These are phyloP conservation scores for Eucalyptus tenuipes DNA, from an alignment of 345 rosid genomes.

Conservation along the genomic window DNA sequence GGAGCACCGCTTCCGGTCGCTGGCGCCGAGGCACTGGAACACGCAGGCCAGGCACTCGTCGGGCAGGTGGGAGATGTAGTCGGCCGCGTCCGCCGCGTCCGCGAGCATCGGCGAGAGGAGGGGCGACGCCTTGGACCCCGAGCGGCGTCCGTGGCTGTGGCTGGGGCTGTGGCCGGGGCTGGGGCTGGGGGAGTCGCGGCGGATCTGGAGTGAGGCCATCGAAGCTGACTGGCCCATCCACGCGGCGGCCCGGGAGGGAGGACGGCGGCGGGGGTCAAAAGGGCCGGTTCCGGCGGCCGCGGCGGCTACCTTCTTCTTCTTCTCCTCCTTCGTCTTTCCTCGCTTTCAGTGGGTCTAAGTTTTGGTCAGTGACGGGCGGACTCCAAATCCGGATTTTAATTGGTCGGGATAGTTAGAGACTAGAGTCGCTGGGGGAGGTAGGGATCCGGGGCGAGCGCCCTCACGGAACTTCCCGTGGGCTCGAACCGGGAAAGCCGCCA, in stretches of 20 bases:
- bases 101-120: conserved; percentile 10
- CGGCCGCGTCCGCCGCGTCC: conserved; percentile 7
- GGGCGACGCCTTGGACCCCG: conserved; percentile 11
- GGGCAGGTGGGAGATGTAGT: conserved; percentile 52
- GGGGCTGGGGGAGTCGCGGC: conserved; percentile 18
- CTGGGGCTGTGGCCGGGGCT: conserved; percentile 10
- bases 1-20: conserved; percentile 59
- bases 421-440: background rate
- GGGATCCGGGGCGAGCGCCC: background rate
- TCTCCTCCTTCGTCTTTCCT: background rate
- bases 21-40: conserved; percentile 51
- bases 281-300: background rate
- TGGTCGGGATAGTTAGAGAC: background rate
- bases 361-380: conserved; percentile 24
- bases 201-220: conserved; percentile 30
- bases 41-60: conserved; percentile 78
- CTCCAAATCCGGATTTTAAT: conserved; percentile 23
- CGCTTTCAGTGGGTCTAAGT: background rate
- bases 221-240: conserved; percentile 80
- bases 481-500: background rate
- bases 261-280: background rate
- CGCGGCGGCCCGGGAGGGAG: background rate
- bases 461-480: background rate
- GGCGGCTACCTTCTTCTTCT: background rate
- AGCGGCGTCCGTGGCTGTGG: conserved; percentile 20